Evolutionary conservation across 352 stramenopile species (phyloP), one percentile per base, ranked within the genome.

Genomic region (Blastocystis sp.): DNA sequence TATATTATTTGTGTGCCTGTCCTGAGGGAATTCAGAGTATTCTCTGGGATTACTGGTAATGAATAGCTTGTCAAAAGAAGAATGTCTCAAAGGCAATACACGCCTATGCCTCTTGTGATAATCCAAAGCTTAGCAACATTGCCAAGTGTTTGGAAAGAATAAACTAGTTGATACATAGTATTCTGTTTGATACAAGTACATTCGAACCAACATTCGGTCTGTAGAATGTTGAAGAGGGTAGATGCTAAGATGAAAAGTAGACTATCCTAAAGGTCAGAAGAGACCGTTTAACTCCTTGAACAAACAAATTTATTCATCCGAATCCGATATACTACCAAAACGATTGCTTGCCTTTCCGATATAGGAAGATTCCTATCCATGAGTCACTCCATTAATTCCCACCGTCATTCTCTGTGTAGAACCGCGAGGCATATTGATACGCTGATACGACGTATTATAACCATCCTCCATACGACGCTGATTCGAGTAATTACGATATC

Each of bases 101-200:
- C 46, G 52, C 69, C 4, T 80, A 80, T 49, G 37, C 69, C 3
- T 46, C 1, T 11, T 80, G 69, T 39, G 69, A 80, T 24, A 80
- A 80, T 59, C 24, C 16, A 7, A 59, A 63, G 21, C 24, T 80
- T 6, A 21, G 4, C n/a, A 80, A 80, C 27, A 63, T 80, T 42
- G 69, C 69, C 7, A 58, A 43, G 14, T 80, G 69, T 54, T 42
- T 80, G 29, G 39, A 46, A 9, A 46, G 9, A 46, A 9, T 46
- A 9, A 46, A 46, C 39, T 46, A 9, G 39, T 46, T 46, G 39
- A 9, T 46, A 46, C n/a, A n/a, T n/a, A 46, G 39, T 9, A 9
- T 46, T 46, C 39, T 46, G 39, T 46, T 2, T 9, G 39, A 46
- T 46, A 46, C n/a, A n/a, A n/a, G n/a, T n/a, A n/a, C n/a, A n/a